Evolutionary conservation across 768 basidiomycete genomes (phyloP).

Genomic region (Rhizopogon roseolus): DNA sequence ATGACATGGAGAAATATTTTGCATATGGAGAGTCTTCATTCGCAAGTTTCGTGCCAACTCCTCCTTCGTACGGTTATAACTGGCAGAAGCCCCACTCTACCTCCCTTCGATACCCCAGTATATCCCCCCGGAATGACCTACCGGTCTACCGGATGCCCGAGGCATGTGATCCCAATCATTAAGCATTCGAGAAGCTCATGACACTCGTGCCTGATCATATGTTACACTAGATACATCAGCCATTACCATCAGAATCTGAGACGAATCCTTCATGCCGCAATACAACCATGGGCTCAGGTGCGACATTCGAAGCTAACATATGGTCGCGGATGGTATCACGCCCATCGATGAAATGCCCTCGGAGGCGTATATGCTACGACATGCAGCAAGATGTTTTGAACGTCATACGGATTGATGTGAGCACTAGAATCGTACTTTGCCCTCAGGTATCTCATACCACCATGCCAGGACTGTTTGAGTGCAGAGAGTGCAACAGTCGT

Average conservation of each 20-base stretch:
- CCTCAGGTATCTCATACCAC: background rate
- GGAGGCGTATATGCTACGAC: background rate
- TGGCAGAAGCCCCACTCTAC: background rate
- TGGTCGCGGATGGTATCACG: constrained; percentile 1
- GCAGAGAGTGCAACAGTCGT: background rate
- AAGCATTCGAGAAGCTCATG: background rate
- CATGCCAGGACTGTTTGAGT: background rate
- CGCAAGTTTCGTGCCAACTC: background rate
- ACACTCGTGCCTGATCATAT: background rate
- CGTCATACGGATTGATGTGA: background rate
- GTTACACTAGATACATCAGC: background rate
- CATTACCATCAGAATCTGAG: background rate
- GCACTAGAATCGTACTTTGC: background rate
- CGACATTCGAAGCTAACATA: background rate
- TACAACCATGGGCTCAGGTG: background rate
- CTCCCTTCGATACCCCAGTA: background rate
- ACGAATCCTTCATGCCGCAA: background rate
- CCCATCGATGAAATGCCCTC: background rate
- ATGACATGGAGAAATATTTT: background rate
- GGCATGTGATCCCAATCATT: background rate
- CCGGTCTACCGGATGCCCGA: background rate
- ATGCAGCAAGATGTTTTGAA: background rate
- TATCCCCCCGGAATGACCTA: background rate
- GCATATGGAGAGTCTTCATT: background rate
- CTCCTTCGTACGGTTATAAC: background rate